Base-by-base conservation (phyloP, 805 yeast genomes). In the Suhomyces sp. region DNA sequence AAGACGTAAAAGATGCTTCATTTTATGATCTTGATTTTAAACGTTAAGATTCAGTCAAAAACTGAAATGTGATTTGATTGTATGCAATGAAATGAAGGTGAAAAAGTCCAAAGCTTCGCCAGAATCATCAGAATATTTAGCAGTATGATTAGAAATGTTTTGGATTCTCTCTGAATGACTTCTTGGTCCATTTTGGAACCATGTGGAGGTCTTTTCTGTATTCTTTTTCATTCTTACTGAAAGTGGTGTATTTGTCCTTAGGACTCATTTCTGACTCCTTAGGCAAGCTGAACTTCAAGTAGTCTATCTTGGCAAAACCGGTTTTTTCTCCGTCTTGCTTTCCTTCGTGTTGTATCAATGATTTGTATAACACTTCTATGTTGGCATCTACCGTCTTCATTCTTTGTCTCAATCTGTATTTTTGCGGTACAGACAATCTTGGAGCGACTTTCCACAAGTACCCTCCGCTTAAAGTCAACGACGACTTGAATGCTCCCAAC, bases 101-200 rank as follows among this genome's bases (percentile, higher is more conserved):
- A n/a, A n/a, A n/a, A n/a, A n/a, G n/a, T n/a, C n/a, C n/a, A n/a
- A n/a, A n/a, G n/a, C n/a, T n/a, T n/a, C n/a, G n/a, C n/a, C n/a
- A n/a, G n/a, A n/a, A n/a, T n/a, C n/a, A n/a, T n/a, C n/a, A n/a
- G n/a, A n/a, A n/a, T n/a, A n/a, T n/a, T n/a, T n/a, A n/a, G n/a
- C n/a, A n/a, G n/a, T n/a, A 29, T 21, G 11, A 11, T 55, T 66
- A 85, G 58, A 75, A 82, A 54, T 81, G 73, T 40, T 72, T 72
- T 28, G 96, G 96, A 53, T 85, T 83, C 39, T 75, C 79, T 68
- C 96, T 80, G 60, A 81, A 74, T 6, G 95, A 77, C 43, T 78
- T 58, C 66, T 82, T 88, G 36, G 97, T 88, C 95, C 96, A 88
- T 56, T 88, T 86, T 14, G 96, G 96, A 27, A 83, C 84, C 59